Conservation (phyloP, 108 stramenopile genomes). For the Skeletonema grethae region DNA sequence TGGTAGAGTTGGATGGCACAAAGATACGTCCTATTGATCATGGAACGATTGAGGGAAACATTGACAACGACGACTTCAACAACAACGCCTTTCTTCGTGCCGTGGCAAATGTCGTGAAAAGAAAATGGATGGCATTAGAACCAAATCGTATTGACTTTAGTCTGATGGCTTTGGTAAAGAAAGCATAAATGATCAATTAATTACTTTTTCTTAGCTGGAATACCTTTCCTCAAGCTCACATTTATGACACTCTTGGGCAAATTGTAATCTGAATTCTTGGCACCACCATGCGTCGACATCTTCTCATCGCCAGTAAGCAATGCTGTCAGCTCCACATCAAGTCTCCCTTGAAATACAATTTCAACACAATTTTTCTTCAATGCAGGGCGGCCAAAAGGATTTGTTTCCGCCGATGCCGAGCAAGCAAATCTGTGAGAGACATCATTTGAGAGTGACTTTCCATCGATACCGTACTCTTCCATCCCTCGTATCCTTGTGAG, state of each 20-base stretch:
- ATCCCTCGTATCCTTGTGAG: constrained; percentile 70
- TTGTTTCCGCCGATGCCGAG: constrained; percentile 56
- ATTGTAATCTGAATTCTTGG: constrained; percentile 57
- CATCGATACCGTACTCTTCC: constrained; percentile 78
- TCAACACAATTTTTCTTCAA: constrained; percentile 69
- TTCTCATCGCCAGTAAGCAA: constrained; percentile 75
- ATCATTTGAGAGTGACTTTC: constrained; percentile 52
- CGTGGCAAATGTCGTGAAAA: background rate
- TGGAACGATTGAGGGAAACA: background rate
- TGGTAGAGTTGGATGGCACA: constrained; percentile 10
- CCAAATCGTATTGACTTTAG: constrained; percentile 12
- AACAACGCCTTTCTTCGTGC: background rate
- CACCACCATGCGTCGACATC: constrained; percentile 73
- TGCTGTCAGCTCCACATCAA: constrained; percentile 73
- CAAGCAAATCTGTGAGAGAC: constrained; percentile 76
- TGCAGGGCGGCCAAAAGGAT: constrained; percentile 59
- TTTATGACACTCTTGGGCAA: constrained; percentile 66
- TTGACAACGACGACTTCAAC: background rate
- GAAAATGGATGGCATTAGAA: constrained; percentile 4
- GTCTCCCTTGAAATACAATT: constrained; percentile 73
- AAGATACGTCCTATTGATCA: constrained; percentile 5
- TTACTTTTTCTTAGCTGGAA: constrained; percentile 66
- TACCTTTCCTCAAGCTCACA: constrained; percentile 67
- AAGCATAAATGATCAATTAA: background rate
- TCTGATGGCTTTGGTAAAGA: constrained; percentile 10